A percentile compares a stretch with the other conserved stretches of the same genome.
Conservation (phyloP, 768 basidiomycete species). For the Auricularia sp. region DNA sequence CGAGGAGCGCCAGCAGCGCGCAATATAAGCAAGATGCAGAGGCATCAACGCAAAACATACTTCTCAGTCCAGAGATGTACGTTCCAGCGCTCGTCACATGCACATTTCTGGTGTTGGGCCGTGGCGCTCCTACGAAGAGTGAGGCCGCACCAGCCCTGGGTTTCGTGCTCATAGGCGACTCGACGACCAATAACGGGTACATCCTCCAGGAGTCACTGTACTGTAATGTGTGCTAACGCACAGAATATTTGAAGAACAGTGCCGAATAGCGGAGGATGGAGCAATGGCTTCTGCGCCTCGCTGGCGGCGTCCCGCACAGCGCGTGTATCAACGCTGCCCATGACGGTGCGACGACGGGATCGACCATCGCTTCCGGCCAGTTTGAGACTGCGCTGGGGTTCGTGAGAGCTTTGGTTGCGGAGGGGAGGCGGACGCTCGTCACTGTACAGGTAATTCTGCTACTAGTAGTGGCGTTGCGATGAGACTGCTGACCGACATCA, state of each 20-base stretch:
- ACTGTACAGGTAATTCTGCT: constrained; percentile 20
- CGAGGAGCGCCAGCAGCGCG: too few relatives aligned
- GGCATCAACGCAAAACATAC: too few relatives aligned
- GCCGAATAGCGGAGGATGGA: constrained; percentile 33
- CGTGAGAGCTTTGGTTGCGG: constrained; percentile 27
- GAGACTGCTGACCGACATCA: not conserved
- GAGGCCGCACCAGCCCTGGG: not conserved
- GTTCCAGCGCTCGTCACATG: too few relatives aligned
- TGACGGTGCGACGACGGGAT: constrained; percentile 33
- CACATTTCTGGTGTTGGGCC: too few relatives aligned
- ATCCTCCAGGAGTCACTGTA: not conserved
- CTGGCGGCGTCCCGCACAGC: constrained; percentile 19
- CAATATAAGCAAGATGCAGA: too few relatives aligned
- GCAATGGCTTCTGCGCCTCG: constrained; percentile 33
- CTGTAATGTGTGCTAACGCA: not conserved
- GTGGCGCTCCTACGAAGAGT: too few relatives aligned
- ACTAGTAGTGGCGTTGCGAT: not conserved
- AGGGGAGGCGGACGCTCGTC: constrained; percentile 26
- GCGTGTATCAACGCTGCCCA: constrained; percentile 33
- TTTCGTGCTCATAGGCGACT: constrained; percentile 33
- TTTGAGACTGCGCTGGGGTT: constrained; percentile 28
- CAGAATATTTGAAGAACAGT: constrained; percentile 14
- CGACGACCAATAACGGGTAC: constrained; percentile 29
- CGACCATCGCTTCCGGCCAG: constrained; percentile 30
- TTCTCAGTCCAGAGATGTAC: too few relatives aligned